Evolutionary conservation across 257 asterid species (phyloP).

Genomic region (Ilex aquifolium): DNA sequence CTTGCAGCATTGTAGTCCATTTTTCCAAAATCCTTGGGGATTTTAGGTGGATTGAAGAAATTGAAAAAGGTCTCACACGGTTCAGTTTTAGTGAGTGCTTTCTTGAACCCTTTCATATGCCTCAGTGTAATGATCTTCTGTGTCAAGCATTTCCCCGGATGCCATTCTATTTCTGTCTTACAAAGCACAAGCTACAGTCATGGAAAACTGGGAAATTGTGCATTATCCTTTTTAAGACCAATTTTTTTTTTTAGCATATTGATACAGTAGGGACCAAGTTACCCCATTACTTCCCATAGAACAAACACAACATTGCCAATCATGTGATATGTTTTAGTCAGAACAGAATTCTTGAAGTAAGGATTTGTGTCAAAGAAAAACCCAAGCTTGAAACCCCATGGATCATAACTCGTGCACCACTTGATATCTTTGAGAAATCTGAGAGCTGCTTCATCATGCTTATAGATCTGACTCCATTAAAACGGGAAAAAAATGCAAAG

Average conservation of each 20-base stretch:
- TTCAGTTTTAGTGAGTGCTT: slow-evolving; percentile 66
- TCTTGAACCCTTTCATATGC: slow-evolving; percentile 83
- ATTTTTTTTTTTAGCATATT: neutral
- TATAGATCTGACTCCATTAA: slow-evolving; percentile 45
- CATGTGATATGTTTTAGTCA: slow-evolving; percentile 84
- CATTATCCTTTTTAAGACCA: no score
- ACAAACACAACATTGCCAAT: slow-evolving; percentile 87
- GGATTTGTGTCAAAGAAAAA: slow-evolving; percentile 58
- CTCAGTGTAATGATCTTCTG: slow-evolving; percentile 74
- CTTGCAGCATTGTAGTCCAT: slow-evolving; percentile 85
- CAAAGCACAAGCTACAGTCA: neutral
- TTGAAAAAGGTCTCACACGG: slow-evolving; percentile 85
- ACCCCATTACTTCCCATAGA: slow-evolving; percentile 92
- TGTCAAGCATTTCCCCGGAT: slow-evolving; percentile 71
- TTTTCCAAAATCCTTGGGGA: slow-evolving; percentile 75
- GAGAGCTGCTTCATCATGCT: slow-evolving; percentile 73
- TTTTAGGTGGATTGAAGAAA: slow-evolving; percentile 88
- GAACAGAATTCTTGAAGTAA: slow-evolving; percentile 53
- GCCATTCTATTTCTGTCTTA: slow-evolving; percentile 84
- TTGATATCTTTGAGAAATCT: slow-evolving; percentile 66
- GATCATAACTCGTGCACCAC: slow-evolving; percentile 65
- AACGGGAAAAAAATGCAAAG: neutral
- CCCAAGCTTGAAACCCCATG: slow-evolving; percentile 78
- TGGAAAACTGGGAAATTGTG: no score
- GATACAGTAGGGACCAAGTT: neutral